These are phyloP conservation scores for Phyllosticta citribraziliensis DNA, from an alignment of 2,329 filamentous ascomycete species.

Conservation along the genomic window DNA sequence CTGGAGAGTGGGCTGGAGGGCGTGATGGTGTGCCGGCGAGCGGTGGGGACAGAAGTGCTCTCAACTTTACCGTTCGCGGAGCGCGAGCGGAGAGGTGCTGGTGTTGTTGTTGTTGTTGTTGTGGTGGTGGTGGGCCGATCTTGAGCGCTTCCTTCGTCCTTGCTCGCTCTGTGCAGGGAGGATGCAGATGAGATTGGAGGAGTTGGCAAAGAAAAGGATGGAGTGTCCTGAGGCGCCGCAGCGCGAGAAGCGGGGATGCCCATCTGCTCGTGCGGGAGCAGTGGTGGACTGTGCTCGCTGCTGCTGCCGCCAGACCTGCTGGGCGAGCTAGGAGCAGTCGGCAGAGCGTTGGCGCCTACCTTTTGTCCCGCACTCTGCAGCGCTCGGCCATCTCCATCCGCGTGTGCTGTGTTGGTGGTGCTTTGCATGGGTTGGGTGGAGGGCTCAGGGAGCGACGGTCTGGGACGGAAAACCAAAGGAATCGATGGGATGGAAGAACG, in stretches of 20 bases:
- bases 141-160: slow-evolving; percentile 14
- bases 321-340: slow-evolving; percentile 27
- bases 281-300: slow-evolving; percentile 18
- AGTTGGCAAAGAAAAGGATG: slow-evolving; percentile 26
- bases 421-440: slow-evolving; percentile 17
- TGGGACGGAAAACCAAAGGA: slow-evolving; percentile 38
- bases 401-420: slow-evolving; percentile 9
- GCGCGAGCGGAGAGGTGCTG: slow-evolving; percentile 16
- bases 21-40: slow-evolving; percentile 26
- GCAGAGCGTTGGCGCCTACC: slow-evolving; percentile 14
- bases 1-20: slow-evolving; percentile 49
- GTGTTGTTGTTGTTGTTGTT: too few species aligned
- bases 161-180: slow-evolving; percentile 22
- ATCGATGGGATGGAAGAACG: slow-evolving; percentile 52
- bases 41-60: slow-evolving; percentile 13
- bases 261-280: slow-evolving; percentile 27
- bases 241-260: slow-evolving; percentile 1
- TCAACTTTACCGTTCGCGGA: slow-evolving; percentile 15
- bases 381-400: slow-evolving; percentile 2
- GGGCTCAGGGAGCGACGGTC: slow-evolving; percentile 29
- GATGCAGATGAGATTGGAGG: slow-evolving; percentile 33
- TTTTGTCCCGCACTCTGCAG: neutral
- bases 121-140: slow-evolving; percentile 10
- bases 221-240: slow-evolving; percentile 12
- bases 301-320: slow-evolving; percentile 3